These are phyloP conservation scores for Pharus latifolius DNA, from an alignment of 176 grass and related monocot species.

Conservation along the genomic window DNA sequence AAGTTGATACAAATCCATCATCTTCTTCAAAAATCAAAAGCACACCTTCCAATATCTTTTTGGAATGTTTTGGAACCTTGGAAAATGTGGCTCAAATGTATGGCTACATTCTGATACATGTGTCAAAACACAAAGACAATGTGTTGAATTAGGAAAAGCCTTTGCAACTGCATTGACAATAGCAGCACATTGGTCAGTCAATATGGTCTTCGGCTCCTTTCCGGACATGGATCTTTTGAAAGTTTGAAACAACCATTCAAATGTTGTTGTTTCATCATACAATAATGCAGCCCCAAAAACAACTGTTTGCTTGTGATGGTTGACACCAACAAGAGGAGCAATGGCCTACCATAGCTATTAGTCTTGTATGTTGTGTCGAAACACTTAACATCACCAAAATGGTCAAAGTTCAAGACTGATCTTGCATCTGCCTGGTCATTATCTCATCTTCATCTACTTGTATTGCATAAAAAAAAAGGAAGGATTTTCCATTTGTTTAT, in stretches of 20 bases:
- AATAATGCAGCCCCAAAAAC: slow-evolving; percentile 1
- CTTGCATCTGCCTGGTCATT: slow-evolving; percentile 32
- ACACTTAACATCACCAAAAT: slow-evolving; percentile 36
- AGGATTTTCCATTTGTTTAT: neutral
- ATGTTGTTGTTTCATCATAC: slow-evolving; percentile 24
- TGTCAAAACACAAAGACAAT: slow-evolving; percentile 16
- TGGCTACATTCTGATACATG: slow-evolving; percentile 20
- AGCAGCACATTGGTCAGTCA: slow-evolving; percentile 11
- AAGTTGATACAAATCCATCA: slow-evolving; percentile 17
- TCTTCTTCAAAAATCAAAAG: slow-evolving; percentile 23
- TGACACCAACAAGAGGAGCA: slow-evolving; percentile 17
- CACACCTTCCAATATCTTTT: slow-evolving; percentile 16
- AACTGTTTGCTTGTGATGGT: slow-evolving; percentile 33
- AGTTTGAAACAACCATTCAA: slow-evolving; percentile 32
- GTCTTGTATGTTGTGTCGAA: slow-evolving; percentile 36
- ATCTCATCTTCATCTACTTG: slow-evolving; percentile 39
- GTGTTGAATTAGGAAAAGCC: slow-evolving; percentile 9
- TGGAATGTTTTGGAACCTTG: slow-evolving; percentile 24
- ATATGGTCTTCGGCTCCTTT: slow-evolving; percentile 24
- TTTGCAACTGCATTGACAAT: slow-evolving; percentile 1
- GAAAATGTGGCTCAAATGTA: slow-evolving; percentile 11
- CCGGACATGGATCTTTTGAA: slow-evolving; percentile 26
- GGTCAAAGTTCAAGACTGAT: slow-evolving; percentile 16
- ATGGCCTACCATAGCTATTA: slow-evolving; percentile 22
- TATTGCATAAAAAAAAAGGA: slow-evolving; percentile 33